Evolutionary conservation across 306 rosid genomes (phyloP).

Genomic region (Phaseolus lunatus): DNA sequence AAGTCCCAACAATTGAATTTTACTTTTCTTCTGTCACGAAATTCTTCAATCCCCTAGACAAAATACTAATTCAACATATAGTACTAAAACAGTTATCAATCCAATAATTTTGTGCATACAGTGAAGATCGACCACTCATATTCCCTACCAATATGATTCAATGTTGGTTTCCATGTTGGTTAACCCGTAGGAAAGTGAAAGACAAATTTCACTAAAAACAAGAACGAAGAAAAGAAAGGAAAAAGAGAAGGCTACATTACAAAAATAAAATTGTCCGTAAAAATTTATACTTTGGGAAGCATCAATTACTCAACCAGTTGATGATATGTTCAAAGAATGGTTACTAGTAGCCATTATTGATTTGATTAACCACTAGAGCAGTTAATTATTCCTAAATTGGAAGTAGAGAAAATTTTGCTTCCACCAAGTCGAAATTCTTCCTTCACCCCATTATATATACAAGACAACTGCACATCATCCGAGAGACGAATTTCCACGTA

Average conservation of each 20-base stretch:
- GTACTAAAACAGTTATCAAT: too few species aligned
- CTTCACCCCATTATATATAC: constrained; percentile 8
- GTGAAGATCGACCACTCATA: not conserved
- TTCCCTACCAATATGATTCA: not conserved
- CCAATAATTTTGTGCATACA: too few species aligned
- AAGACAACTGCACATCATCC: not conserved
- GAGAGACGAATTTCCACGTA: constrained; percentile 28
- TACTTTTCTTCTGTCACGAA: too few species aligned
- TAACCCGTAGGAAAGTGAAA: not conserved
- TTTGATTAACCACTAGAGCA: constrained; percentile 38
- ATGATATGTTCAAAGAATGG: constrained; percentile 29
- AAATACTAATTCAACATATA: too few species aligned
- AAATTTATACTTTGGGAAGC: constrained; percentile 19
- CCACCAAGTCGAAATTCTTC: constrained; percentile 30
- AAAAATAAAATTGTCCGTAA: not conserved
- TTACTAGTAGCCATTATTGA: constrained; percentile 37
- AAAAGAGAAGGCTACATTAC: not conserved
- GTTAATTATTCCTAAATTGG: constrained; percentile 19
- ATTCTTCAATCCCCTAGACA: too few species aligned
- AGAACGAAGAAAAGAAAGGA: not conserved
- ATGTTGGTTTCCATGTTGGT: constrained; percentile 31
- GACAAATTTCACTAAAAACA: constrained; percentile 26
- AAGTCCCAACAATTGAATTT: not conserved
- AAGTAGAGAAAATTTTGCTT: constrained; percentile 27
- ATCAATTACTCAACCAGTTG: constrained; percentile 39